phyloP scores from a whole-genome alignment of 1,284 basidiomycete species.

The Cutaneotrichosporon sp. region DNA sequence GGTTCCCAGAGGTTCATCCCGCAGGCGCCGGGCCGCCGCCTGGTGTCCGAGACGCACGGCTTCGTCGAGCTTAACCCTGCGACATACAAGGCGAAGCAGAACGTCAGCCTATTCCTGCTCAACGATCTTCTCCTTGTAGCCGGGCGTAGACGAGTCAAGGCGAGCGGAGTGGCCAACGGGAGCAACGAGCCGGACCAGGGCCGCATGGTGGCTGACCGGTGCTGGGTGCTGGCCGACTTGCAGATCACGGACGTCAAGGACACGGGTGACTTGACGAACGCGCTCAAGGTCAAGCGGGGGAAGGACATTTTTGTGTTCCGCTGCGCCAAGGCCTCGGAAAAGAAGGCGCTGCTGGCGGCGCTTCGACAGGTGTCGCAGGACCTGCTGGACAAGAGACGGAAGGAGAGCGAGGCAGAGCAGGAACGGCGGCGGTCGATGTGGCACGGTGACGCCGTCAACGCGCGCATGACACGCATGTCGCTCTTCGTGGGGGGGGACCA shows the following conservation, averaged over 20 bases:
- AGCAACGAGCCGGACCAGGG: slow-evolving; percentile 60
- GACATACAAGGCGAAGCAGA: slow-evolving; percentile 87
- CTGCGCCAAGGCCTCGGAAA: slow-evolving; percentile 75
- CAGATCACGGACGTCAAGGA: slow-evolving; percentile 94
- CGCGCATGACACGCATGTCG: slow-evolving; percentile 23
- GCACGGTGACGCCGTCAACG: slow-evolving; percentile 58
- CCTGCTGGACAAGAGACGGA: slow-evolving; percentile 77
- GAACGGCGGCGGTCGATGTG: slow-evolving; percentile 79
- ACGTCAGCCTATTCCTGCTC: slow-evolving; percentile 83
- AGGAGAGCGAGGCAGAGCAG: slow-evolving; percentile 87
- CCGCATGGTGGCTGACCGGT: slow-evolving; percentile 80
- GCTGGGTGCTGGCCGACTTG: slow-evolving; percentile 89
- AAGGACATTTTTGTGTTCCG: slow-evolving; percentile 94
- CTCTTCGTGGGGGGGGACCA: slow-evolving; percentile 28
- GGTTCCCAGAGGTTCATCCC: slow-evolving; percentile 96
- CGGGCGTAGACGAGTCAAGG: slow-evolving; percentile 55
- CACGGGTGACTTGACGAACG: slow-evolving; percentile 85
- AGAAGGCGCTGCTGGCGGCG: slow-evolving; percentile 77
- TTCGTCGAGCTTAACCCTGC: slow-evolving; percentile 87
- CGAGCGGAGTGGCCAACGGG: slow-evolving; percentile 20
- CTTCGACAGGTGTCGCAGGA: slow-evolving; percentile 93
- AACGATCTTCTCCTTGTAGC: slow-evolving; percentile 90
- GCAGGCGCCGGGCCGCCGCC: slow-evolving; percentile 81
- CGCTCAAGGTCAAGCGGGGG: slow-evolving; percentile 89
- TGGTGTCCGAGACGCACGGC: slow-evolving; percentile 81